Evolutionary conservation across 2,329 filamentous ascomycete genomes (phyloP), one percentile per base, ranked within the genome.

Genomic region (Didymella lethalis): DNA sequence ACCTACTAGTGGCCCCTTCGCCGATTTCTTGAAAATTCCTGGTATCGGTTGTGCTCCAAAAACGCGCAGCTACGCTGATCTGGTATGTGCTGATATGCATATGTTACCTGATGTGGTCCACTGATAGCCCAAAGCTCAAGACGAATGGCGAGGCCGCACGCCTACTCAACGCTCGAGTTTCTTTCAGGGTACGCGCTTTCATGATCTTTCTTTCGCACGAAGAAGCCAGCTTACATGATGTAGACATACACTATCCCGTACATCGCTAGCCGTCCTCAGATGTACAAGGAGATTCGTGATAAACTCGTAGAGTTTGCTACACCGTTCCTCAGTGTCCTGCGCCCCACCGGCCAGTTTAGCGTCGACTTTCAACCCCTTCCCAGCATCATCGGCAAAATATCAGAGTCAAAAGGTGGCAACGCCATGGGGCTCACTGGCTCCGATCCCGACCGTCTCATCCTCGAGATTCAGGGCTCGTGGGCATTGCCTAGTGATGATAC

Each of bases 231-330:
- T 65, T 18, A 62, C 56, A 48, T 50, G 48, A 25, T 23, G n/a
- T 32, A 70, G 68, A 71, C 65, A 23, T 64, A 66, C 36, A 72
- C 69, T 4, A 29, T 73, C 25, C 70, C 68, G 18, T 68, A 69
- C 36, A 64, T 70, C 45, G 23, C 64, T 25, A 60, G 63, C n/a
- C 66, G 71, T 3, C 69, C 72, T 0, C 65, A 72, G 14, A 73
- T 79, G 55, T 77, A 79, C 59, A 56, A 55, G 18, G 72, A 75
- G 43, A 77, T 78, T 44, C 68, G 67, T 14, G 64, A 70, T 34
- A 71, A 74, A 43, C 75, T 72, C 49, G 48, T 56, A 6, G 18
- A 66, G 0, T 65, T 78, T 49, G 61, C 70, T 1, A 54, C 41
- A n/a, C 61, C 61, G 2, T 69, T 72, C 57, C 66, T 75, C 16